Evolutionary conservation across 352 stramenopile genomes (phyloP).

Genomic region (Pythium biforme): DNA sequence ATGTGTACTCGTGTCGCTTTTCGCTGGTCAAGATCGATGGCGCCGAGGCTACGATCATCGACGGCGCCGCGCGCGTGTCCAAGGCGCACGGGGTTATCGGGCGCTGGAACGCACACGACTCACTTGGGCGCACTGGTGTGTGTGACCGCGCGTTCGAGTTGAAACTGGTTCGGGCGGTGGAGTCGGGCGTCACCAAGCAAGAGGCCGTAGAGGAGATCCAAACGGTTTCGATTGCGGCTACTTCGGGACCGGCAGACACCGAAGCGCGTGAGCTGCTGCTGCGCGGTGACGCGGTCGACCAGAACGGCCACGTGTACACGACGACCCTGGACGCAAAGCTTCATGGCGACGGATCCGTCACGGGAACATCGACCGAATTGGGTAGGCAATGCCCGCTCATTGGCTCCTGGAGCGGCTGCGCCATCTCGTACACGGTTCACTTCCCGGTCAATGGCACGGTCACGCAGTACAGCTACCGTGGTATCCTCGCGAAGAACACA

Average conservation of each 20-base stretch:
- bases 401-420: neutral
- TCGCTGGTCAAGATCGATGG: constrained; percentile 11
- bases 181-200: neutral
- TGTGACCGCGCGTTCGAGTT: constrained; percentile 14
- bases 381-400: constrained; percentile 8
- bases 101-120: constrained; percentile 6
- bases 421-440: constrained; percentile 10
- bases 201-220: neutral
- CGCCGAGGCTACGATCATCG: constrained; percentile 22
- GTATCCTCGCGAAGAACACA: neutral
- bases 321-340: constrained; percentile 5
- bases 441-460: neutral
- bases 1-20: constrained; percentile 17
- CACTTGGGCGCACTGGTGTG: neutral
- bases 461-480: constrained; percentile 9
- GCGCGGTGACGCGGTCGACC: constrained; percentile 9
- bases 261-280: neutral
- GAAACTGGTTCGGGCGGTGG: neutral
- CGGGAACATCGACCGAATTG: constrained; percentile 3
- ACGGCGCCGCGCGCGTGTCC: constrained; percentile 17
- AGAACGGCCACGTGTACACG: constrained; percentile 6
- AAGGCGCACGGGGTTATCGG: neutral
- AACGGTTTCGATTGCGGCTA: neutral
- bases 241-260: neutral
- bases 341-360: constrained; percentile 5